A percentile compares a stretch with the other conserved stretches of the same genome.
phyloP scores from a whole-genome alignment of 2,329 filamentous ascomycete genomes.

The Penicillium italicum region DNA sequence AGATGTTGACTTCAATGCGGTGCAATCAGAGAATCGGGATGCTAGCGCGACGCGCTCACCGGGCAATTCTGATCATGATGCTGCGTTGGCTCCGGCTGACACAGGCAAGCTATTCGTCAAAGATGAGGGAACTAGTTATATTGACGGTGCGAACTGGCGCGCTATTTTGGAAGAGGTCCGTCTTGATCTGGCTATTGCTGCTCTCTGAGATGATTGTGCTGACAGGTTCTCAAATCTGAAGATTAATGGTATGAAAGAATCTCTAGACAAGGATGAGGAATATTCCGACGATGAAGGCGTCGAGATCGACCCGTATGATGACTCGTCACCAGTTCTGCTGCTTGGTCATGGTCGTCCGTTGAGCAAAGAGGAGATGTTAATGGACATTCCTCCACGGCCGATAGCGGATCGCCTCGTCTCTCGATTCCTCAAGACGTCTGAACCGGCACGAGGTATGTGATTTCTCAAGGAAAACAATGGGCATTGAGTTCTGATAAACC shows the following conservation, averaged over 20 bases:
- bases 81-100: conserved; percentile 18
- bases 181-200: background rate
- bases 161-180: conserved; percentile 37
- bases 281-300: conserved; percentile 24
- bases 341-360: conserved; percentile 26
- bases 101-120: conserved; percentile 33
- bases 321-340: conserved; percentile 27
- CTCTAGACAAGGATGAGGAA: conserved; percentile 23
- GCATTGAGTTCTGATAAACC: background rate
- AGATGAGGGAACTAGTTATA: conserved; percentile 34
- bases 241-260: conserved; percentile 37
- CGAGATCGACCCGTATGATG: conserved; percentile 19
- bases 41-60: conserved; percentile 15
- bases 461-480: background rate
- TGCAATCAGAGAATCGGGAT: conserved; percentile 1
- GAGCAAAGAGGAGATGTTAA: conserved; percentile 33
- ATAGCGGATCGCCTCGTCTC: conserved; percentile 36
- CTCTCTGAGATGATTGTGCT: background rate
- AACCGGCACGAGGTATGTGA: conserved; percentile 31
- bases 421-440: conserved; percentile 32
- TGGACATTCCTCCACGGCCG: conserved; percentile 30
- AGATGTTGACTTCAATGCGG: conserved; percentile 10
- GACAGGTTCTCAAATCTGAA: conserved; percentile 9
- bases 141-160: conserved; percentile 38
- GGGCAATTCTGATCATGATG: conserved; percentile 4